These are phyloP conservation scores for Suhomyces chickasaworum DNA, from an alignment of 1,139 yeast species.

Conservation along the genomic window DNA sequence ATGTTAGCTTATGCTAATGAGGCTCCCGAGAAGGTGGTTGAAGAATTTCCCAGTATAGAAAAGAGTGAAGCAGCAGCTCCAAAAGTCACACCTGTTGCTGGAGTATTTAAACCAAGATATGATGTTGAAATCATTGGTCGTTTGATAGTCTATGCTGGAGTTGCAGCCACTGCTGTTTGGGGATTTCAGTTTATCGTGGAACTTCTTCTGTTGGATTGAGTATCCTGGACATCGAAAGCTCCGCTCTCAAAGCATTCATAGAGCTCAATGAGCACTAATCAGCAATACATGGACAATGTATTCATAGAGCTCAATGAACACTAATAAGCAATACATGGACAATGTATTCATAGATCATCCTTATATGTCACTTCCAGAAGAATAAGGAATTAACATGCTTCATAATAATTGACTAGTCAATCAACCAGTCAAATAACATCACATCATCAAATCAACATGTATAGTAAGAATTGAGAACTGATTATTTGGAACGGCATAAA, in stretches of 20 bases:
- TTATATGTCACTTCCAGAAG: background rate
- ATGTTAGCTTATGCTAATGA: slow-evolving; percentile 35
- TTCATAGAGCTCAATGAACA: slow-evolving; percentile 2
- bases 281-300: background rate
- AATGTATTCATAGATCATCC: background rate
- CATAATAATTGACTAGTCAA: too few relatives aligned
- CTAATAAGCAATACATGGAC: background rate
- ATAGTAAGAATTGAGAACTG: too few relatives aligned
- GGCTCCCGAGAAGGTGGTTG: slow-evolving; percentile 11
- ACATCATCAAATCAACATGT: too few relatives aligned
- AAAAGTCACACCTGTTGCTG: slow-evolving; percentile 19
- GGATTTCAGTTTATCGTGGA: slow-evolving; percentile 37
- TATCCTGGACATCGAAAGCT: background rate
- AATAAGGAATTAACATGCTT: too few relatives aligned
- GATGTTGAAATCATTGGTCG: slow-evolving; percentile 77
- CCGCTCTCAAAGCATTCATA: background rate
- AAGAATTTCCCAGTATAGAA: slow-evolving; percentile 15
- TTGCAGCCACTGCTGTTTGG: slow-evolving; percentile 52
- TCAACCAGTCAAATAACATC: too few relatives aligned
- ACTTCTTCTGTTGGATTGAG: slow-evolving; percentile 16
- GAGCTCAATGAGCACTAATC: slow-evolving; percentile 4
- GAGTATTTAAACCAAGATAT: slow-evolving; percentile 56
- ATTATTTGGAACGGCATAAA: too few relatives aligned
- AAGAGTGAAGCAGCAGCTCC: slow-evolving; percentile 7
- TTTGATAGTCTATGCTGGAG: slow-evolving; percentile 73